A percentile compares a stretch with the other conserved stretches of the same genome.
These are phyloP conservation scores for Mollisia scopiformis DNA, from an alignment of 2,329 filamentous ascomycete species.

Conservation along the genomic window DNA sequence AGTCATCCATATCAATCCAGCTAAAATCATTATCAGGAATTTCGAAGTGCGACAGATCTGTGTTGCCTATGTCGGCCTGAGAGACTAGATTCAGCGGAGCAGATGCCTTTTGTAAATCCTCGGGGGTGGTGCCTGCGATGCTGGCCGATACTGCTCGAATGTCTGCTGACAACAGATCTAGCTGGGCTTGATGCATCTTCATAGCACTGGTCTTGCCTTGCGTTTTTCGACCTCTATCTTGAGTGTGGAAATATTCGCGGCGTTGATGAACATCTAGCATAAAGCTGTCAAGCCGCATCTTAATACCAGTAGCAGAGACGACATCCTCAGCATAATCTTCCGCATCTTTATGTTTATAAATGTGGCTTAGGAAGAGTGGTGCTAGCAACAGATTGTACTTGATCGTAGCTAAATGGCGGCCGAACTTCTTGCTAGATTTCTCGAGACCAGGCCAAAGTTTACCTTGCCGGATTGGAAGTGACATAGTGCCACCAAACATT, in stretches of 20 bases:
- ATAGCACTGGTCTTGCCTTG: conserved; percentile 86
- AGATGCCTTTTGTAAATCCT: conserved; percentile 70
- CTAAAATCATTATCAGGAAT: conserved; percentile 95
- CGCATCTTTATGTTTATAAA: conserved; percentile 97
- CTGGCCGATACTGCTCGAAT: conserved; percentile 91
- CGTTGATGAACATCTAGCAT: conserved; percentile 96
- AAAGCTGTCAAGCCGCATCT: conserved; percentile 93
- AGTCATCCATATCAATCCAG: conserved; percentile 99
- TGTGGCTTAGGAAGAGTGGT: conserved; percentile 91
- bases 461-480: conserved; percentile 90
- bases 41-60: conserved; percentile 84
- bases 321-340: conserved; percentile 80
- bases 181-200: conserved; percentile 91
- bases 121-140: conserved; percentile 77
- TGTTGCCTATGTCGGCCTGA: conserved; percentile 58
- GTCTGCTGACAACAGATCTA: conserved; percentile 90
- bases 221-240: conserved; percentile 75
- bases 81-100: conserved; percentile 49
- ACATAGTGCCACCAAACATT: conserved; percentile 93
- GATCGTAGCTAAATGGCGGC: conserved; percentile 94
- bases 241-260: conserved; percentile 85
- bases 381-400: conserved; percentile 95
- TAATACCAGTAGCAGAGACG: conserved; percentile 93
- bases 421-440: conserved; percentile 98
- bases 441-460: conserved; percentile 88